Base-by-base conservation (phyloP, 2,329 filamentous ascomycete genomes). In the Didymella exigua region DNA sequence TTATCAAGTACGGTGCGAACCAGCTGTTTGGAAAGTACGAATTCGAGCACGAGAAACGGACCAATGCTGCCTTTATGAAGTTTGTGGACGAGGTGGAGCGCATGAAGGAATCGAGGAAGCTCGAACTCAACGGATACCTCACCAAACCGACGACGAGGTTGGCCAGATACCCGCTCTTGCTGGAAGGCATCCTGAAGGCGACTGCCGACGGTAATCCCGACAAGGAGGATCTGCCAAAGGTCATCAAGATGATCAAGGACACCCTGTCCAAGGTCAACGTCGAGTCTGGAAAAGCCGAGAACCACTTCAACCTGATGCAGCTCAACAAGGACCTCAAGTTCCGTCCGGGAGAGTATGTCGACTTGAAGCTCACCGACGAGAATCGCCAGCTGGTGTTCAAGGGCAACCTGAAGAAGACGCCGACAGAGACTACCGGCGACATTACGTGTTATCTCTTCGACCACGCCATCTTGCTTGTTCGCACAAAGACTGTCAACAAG, bases 11-110 rank as follows among this genome's bases (percentile, higher is more conserved):
- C 70, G 95, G 95, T 69, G 90, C 93, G 34, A 96, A 93, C 72
- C 95, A 99, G 75, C 81, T 99, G 41, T 96, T 96, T 74, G 95
- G 90, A 65, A 98, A 99, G 75, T 97, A 93, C 70, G 95, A 97
- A 72, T 99, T 98, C 72, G 95, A 99, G 76, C 95, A 95, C 68
- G 95, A 99, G 78, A 91, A 95, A 66, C 88, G 89, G 14, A 84
- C 87, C 52, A 99, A 99, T 68, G 84, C 88, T 1, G 85, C 85
- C 34, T 99, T 99, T 74, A 81, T 89, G 46, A 91, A 89, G 68
- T 97, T 98, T 66, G 95, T 98, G 23, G 95, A 99, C 62, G 93
- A 98, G 74, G 96, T 96, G 5, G 95, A 99, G 76, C 84, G 95
- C 54, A 85, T 96, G 65, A 97, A 97, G 75, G 95, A 99, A 75